Percentiles rank a stretch among this genome's conserved stretches.
phyloP scores from a whole-genome alignment of 2,329 filamentous ascomycete genomes.

The Fusarium palustre region DNA sequence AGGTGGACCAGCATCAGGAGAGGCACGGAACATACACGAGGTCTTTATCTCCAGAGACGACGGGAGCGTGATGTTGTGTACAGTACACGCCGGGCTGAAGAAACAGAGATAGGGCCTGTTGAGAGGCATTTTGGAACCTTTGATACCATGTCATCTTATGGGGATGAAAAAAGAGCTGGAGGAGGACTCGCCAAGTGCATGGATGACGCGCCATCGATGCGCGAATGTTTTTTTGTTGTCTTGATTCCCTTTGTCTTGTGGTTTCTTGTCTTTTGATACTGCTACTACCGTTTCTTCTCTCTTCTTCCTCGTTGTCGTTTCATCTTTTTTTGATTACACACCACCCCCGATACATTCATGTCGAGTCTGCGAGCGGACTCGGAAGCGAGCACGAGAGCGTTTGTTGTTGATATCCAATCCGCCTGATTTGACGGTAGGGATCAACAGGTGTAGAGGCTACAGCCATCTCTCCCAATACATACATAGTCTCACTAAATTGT shows the following conservation, averaged over 20 bases:
- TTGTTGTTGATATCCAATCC: slow-evolving; percentile 46
- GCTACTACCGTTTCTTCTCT: slow-evolving; percentile 26
- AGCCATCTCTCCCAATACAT: slow-evolving; percentile 49
- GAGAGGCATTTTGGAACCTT: slow-evolving; percentile 7
- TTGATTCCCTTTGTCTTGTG: slow-evolving; percentile 49
- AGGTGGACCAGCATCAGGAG: slow-evolving; percentile 46
- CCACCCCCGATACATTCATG: slow-evolving; percentile 50
- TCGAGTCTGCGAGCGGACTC: slow-evolving; percentile 51
- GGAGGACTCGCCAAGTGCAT: slow-evolving; percentile 27
- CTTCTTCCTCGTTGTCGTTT: slow-evolving; percentile 41
- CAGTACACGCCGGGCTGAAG: slow-evolving; percentile 29
- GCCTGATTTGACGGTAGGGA: slow-evolving; percentile 36
- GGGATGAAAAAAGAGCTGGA: slow-evolving; percentile 24
- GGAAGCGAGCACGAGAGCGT: slow-evolving; percentile 46
- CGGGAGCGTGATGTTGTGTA: slow-evolving; percentile 31
- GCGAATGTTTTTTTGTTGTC: slow-evolving; percentile 37
- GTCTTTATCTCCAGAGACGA: slow-evolving; percentile 39
- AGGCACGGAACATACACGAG: slow-evolving; percentile 41
- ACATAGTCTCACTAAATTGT: slow-evolving; percentile 53
- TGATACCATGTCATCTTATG: slow-evolving; percentile 14
- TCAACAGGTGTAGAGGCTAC: slow-evolving; percentile 46
- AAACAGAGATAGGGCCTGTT: slow-evolving; percentile 14
- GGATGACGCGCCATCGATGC: slow-evolving; percentile 39
- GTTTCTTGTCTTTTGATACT: slow-evolving; percentile 44
- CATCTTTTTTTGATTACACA: slow-evolving; percentile 51